Base-by-base conservation (phyloP, 2,329 filamentous ascomycete genomes). In the Stagonosporopsis rhizophila region DNA sequence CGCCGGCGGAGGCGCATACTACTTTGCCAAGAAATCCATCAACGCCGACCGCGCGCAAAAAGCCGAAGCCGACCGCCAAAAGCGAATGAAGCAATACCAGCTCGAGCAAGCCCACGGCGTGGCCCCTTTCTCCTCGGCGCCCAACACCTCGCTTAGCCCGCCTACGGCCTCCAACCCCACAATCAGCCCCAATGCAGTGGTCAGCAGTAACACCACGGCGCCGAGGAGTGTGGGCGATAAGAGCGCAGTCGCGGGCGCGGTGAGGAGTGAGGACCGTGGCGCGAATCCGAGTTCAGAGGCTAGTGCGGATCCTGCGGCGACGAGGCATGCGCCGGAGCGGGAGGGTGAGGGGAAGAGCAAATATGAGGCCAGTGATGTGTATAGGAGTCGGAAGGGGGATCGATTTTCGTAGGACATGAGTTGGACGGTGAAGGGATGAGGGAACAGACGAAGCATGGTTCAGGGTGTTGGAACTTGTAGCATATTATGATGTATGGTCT, bases 21-120 rank as follows among this genome's bases (percentile, higher is more conserved):
- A 91, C 81, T 96, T 97, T 75, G 95, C 95, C 62, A 99, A 99
- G 83, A 85, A 87, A 73, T 89, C 88, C 76, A 96, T 99, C 84
- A 96, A 97, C 75, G 90, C 90, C 66, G 92, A 97, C 78, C 90
- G 94, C 62, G 87, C 89, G 59, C 84, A 86, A 66, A 88, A 89
- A 79, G 88, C 74, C 84, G 79, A 84, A 83, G 67, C 68, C 52
- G 74, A 74, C 56, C 70, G 62, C 46, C 62, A 65, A 49, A 75
- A 73, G 52, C 70, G 72, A 32, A 46, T 64, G 32, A 62, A 67
- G 28, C 67, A 73, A 28, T 68, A 64, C 62, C 52, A 75, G 48
- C 68, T 76, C 34, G 74, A 76, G 58, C 59, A 69, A 28, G 44
- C 59, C 3, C 44, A 66, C 52, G 55, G 55, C 3, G 17, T 58